Base-by-base conservation (phyloP, 768 basidiomycete species). In the Mrakia gelida region DNA sequence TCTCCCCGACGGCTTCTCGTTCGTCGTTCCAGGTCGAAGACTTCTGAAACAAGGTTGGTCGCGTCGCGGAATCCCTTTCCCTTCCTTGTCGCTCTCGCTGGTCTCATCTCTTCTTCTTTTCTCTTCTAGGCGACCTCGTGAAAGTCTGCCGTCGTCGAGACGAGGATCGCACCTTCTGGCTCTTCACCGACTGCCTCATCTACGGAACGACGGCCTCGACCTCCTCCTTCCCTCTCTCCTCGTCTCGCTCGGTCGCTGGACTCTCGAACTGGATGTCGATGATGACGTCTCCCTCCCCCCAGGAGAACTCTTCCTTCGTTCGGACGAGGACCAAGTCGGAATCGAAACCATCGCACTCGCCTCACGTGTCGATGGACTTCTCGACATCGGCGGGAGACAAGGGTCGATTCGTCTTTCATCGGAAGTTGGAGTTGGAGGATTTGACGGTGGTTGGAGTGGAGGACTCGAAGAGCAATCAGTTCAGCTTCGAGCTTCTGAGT, bases 11-110 rank as follows among this genome's bases (percentile, higher is more conserved):
- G 71, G 38, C 0, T 75, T 90, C 80, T 91, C 90, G 65, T 88
- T 97, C 73, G 88, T 96, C 80, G 84, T 86, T 0, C 94, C 95
- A 0, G 94, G 94, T 1, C 90, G 94, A n/a, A 88, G 86, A 0
- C 88, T 95, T 62, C 84, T 96, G 65, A 91, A 89, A 76, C 89
- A 92, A 2, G 84, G 84, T 80, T 11, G 16, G 63, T 75, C 23
- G 32, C 34, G 26, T 61, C 59, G 13, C 28, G 38, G 6, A 7
- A 0, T 32, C 72, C 3, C 23, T 23, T n/a, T 56, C 13, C 26
- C 26, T 6, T 9, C 23, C 4, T 38, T 34, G 16, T 8, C 2
- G 21, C 61, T 52, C 18, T 30, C 32, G 10, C 41, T 75, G 61
- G 49, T 28, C 18, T 16, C 30, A 15, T 72, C 6, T 34, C 21